Conservation (phyloP, 768 basidiomycete genomes). For the Tulasnella sp. region DNA sequence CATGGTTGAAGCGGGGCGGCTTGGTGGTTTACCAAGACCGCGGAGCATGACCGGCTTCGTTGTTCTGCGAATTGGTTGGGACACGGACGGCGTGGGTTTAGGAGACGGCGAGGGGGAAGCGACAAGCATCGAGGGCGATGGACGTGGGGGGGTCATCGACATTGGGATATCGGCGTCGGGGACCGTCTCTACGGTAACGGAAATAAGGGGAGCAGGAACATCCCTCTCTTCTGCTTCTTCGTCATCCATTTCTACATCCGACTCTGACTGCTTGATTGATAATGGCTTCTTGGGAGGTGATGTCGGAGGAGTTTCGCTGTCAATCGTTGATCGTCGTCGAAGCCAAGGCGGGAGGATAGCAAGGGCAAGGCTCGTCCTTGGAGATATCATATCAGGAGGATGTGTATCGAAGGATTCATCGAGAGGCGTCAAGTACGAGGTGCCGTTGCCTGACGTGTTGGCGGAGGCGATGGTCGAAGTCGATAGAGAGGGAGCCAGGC, state of each 20-base stretch:
- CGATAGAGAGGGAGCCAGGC: too few species aligned
- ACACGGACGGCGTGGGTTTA: too few species aligned
- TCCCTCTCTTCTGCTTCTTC: background rate
- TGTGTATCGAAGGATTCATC: constrained; percentile 14
- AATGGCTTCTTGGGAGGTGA: background rate
- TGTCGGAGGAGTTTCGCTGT: background rate
- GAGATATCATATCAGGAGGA: constrained; percentile 15
- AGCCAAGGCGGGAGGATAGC: constrained; percentile 6
- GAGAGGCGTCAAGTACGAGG: background rate
- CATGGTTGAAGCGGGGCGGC: too few species aligned
- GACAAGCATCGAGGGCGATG: too few species aligned
- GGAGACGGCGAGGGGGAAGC: too few species aligned
- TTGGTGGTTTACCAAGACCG: too few species aligned
- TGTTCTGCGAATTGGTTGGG: too few species aligned
- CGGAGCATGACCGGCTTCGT: too few species aligned
- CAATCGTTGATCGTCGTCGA: background rate
- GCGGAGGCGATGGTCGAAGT: too few species aligned
- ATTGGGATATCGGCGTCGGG: background rate
- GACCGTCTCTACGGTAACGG: background rate
- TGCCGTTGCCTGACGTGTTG: too few species aligned
- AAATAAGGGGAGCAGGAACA: background rate
- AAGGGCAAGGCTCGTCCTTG: constrained; percentile 6
- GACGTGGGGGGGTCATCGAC: too few species aligned
- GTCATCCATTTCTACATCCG: background rate
- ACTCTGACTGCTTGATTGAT: background rate